Conservation (phyloP, 306 rosid species). For the Sicyos baderoa region DNA sequence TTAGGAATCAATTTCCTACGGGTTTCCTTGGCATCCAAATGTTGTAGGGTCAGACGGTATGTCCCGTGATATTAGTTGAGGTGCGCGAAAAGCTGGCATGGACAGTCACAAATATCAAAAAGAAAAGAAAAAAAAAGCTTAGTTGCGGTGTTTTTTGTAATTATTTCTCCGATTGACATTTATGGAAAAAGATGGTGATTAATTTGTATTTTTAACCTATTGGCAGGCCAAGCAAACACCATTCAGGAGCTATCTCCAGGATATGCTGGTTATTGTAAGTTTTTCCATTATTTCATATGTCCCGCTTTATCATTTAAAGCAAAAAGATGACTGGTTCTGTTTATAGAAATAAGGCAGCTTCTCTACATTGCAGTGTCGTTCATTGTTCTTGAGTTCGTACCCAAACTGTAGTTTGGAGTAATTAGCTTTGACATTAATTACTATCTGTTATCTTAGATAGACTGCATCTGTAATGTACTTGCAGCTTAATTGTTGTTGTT, state of each 20-base stretch:
- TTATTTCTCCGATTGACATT: no score
- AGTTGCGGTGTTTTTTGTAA: no score
- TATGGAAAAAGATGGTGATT: background rate
- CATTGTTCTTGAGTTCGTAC: background rate
- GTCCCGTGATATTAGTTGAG: no score
- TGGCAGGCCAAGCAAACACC: constrained; percentile 90
- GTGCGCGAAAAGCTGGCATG: no score
- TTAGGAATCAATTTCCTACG: no score
- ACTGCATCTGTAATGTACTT: background rate
- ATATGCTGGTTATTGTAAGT: constrained; percentile 71
- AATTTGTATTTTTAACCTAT: background rate
- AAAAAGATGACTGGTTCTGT: background rate
- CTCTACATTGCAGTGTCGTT: background rate
- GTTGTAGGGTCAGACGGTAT: no score
- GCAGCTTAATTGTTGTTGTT: background rate
- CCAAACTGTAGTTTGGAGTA: background rate
- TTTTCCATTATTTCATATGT: background rate
- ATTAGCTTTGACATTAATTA: background rate
- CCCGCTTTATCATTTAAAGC: constrained; percentile 2
- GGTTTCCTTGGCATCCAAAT: no score
- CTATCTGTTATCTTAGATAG: background rate
- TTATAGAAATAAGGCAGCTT: background rate
- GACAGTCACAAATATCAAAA: no score
- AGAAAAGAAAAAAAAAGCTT: no score
- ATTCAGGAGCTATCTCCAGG: constrained; percentile 87